Percentiles rank a stretch among this genome's conserved stretches.
Conservation (phyloP, 2,329 filamentous ascomycete genomes). For the Aplosporella prunicola region DNA sequence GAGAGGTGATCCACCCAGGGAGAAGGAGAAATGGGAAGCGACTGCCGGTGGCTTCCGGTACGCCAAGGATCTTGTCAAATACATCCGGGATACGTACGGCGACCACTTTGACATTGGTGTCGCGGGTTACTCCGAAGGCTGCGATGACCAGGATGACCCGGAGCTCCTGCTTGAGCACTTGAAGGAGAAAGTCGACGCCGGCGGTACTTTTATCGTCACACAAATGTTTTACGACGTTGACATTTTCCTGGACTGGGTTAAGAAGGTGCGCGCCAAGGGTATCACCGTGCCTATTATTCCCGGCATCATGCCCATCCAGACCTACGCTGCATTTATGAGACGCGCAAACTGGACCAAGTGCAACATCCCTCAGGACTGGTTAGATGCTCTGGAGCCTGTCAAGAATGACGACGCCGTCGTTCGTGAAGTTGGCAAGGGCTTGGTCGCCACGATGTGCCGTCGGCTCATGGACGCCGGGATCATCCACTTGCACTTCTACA, state of each 20-base stretch:
- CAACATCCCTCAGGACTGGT: slow-evolving; percentile 71
- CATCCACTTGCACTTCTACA: slow-evolving; percentile 92
- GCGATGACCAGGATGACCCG: slow-evolving; percentile 83
- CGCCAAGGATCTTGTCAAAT: slow-evolving; percentile 79
- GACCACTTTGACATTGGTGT: slow-evolving; percentile 93
- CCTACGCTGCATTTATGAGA: slow-evolving; percentile 84
- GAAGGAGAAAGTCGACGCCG: slow-evolving; percentile 94
- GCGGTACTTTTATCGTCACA: slow-evolving; percentile 87
- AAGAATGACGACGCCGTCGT: slow-evolving; percentile 96
- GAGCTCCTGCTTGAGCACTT: slow-evolving; percentile 80
- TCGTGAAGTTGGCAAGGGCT: slow-evolving; percentile 73
- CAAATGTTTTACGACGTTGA: slow-evolving; percentile 99
- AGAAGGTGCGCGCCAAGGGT: slow-evolving; percentile 73
- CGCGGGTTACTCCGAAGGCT: slow-evolving; percentile 91
- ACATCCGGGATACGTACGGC: slow-evolving; percentile 70
- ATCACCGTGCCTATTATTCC: slow-evolving; percentile 77
- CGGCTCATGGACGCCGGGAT: slow-evolving; percentile 76
- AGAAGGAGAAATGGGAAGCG: slow-evolving; percentile 88
- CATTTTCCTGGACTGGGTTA: slow-evolving; percentile 85
- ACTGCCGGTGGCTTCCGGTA: slow-evolving; percentile 82
- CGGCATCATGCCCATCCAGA: slow-evolving; percentile 90
- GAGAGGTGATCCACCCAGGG: slow-evolving; percentile 84
- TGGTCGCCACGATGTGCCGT: slow-evolving; percentile 84
- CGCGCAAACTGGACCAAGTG: slow-evolving; percentile 87
- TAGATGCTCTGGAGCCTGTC: slow-evolving; percentile 73